A percentile compares a stretch with the other conserved stretches of the same genome.
These are phyloP conservation scores for Starmerella etchellsii DNA, from an alignment of 805 yeast genomes.

Conservation along the genomic window DNA sequence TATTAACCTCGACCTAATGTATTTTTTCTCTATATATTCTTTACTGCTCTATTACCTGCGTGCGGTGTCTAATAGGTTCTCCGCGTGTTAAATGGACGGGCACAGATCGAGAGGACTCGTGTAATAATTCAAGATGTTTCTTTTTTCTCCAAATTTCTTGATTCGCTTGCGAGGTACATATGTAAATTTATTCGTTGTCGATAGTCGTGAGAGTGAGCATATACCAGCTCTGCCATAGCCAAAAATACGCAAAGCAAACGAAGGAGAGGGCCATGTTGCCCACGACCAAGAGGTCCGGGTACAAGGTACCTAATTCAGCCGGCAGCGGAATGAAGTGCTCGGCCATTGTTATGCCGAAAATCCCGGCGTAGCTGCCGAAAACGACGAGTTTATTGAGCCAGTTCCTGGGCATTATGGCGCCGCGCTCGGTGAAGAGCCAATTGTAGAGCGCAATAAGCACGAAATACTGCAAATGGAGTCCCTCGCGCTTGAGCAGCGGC, in stretches of 20 bases:
- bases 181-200: not conserved
- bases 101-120: conserved; percentile 20
- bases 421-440: conserved; percentile 38
- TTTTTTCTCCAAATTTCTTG: conserved; percentile 3
- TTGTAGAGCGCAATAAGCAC: conserved; percentile 52
- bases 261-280: conserved; percentile 63
- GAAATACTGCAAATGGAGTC: conserved; percentile 56
- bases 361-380: conserved; percentile 39
- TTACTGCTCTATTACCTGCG: conserved; percentile 17
- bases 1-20: too few species aligned
- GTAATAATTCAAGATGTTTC: conserved; percentile 17
- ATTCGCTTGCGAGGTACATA: conserved; percentile 27
- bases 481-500: conserved; percentile 74
- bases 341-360: conserved; percentile 38
- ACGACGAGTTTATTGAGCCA: conserved; percentile 41
- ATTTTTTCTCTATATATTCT: not conserved
- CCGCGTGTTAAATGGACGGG: conserved; percentile 31
- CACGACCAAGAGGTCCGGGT: conserved; percentile 80
- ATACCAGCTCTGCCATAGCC: conserved; percentile 51
- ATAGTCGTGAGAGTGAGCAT: conserved; percentile 10
- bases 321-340: conserved; percentile 46
- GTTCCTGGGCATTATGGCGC: conserved; percentile 34
- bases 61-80: conserved; percentile 33
- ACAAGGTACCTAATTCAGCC: conserved; percentile 24
- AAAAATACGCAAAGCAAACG: conserved; percentile 59